Percentiles rank a stretch among this genome's conserved stretches.
phyloP scores from a whole-genome alignment of 805 yeast species.

The Candida parachauliodes region DNA sequence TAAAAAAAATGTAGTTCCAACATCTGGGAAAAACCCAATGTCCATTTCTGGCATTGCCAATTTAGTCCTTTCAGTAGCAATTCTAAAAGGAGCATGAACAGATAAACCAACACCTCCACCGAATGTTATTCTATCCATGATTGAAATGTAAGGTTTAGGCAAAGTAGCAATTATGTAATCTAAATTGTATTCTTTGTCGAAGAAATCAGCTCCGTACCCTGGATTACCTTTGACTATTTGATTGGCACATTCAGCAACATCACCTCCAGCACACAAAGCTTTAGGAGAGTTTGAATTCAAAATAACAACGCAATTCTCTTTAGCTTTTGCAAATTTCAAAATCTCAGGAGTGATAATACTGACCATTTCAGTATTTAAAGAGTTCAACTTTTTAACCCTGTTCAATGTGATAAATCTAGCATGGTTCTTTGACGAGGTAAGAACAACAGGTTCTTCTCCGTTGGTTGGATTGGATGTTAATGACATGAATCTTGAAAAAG shows the following conservation, averaged over 20 bases:
- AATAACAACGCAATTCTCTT: conserved; percentile 59
- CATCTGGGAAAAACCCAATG: conserved; percentile 95
- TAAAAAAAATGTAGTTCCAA: conserved; percentile 87
- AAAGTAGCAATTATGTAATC: conserved; percentile 79
- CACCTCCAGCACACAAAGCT: conserved; percentile 96
- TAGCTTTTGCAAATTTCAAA: conserved; percentile 70
- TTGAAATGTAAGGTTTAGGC: conserved; percentile 78
- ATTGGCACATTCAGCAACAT: conserved; percentile 76
- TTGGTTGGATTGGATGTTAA: conserved; percentile 2
- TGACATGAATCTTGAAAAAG: background rate
- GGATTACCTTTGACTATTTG: conserved; percentile 48
- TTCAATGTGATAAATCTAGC: conserved; percentile 75
- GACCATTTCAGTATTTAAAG: conserved; percentile 76
- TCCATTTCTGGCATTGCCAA: conserved; percentile 98
- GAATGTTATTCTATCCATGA: conserved; percentile 92
- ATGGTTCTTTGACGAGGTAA: conserved; percentile 57
- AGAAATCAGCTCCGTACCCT: conserved; percentile 56
- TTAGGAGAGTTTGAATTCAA: conserved; percentile 63
- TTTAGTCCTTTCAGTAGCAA: conserved; percentile 87
- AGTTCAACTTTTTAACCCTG: conserved; percentile 80
- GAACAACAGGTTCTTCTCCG: conserved; percentile 44
- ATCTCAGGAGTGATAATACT: conserved; percentile 67
- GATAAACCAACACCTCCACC: conserved; percentile 97
- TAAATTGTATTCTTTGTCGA: conserved; percentile 75
- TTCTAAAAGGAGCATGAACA: conserved; percentile 86